Evolutionary conservation across 78 protist species (phyloP), one percentile per base, ranked within the genome.

Genomic region (Dictyostelium citrinum): DNA sequence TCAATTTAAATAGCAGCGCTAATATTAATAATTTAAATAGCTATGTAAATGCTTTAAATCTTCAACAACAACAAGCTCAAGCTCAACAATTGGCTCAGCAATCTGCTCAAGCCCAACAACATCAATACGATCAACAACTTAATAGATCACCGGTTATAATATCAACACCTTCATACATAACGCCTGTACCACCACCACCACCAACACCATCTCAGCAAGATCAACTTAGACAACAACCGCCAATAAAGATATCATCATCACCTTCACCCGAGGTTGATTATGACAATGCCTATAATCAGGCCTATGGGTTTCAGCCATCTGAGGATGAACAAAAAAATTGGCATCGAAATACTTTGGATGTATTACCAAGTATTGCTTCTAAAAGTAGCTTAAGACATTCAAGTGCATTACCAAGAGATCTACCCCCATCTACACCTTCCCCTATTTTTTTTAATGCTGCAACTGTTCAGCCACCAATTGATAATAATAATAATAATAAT

Each of bases 161-260:
- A 60, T n/a, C 70, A 41, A 82, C 61, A 82, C 61, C 88, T 29
- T 82, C 45, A 49, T 49, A 16, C 16, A 60, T 60, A n/a, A 60
- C 90, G 33, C 51, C 90, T 71, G 39, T 77, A 71, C 90, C 90
- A 46, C 79, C 67, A 35, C 37, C 79, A 68, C 43, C 79, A 37
- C 79, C 41, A 16, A 35, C 37, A 6, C 45, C 5, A 35, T 72
- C 79, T 27, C n/a, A 49, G 5, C 60, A 49, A 49, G 60, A 5
- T 16, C 60, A 49, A 49, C 60, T 49, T 16, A 49, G 60, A 49
- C 60, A 49, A 49, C 60, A 49, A 60, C 33, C 70, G 24, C 22
- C 70, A n/a, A 60, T 12, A 39, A 39, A 39, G 31, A 60, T 24
- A 60, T 49, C 60, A 67, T 67, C 43, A 7, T 39, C 74, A 64